Percentiles rank a stretch among this genome's conserved stretches.
These are phyloP conservation scores for Penstemon newberryi DNA, from an alignment of 257 asterid genomes.

Conservation along the genomic window DNA sequence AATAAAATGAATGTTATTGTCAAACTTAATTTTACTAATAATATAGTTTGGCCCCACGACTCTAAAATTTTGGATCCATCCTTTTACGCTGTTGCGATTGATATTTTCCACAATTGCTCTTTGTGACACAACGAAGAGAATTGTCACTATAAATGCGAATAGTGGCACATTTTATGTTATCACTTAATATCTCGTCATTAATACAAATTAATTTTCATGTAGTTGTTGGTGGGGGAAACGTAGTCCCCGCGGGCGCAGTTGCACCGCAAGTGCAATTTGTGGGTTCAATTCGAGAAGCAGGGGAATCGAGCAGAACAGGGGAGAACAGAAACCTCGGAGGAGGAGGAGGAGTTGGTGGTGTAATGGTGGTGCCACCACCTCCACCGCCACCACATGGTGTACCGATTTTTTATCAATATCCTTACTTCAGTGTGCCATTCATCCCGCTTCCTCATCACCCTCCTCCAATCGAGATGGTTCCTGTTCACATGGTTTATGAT, in stretches of 20 bases:
- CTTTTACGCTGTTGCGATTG: no score
- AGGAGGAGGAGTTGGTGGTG: not conserved
- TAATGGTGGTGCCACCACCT: not conserved
- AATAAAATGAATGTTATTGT: no score
- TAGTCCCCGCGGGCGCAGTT: not conserved
- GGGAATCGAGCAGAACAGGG: slow-evolving; percentile 28
- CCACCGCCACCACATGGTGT: not conserved
- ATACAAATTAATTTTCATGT: no score
- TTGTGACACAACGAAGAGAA: no score
- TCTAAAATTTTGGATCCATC: no score
- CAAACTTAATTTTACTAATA: no score
- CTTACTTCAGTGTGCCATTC: slow-evolving; percentile 17
- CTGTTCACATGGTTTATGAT: slow-evolving; percentile 29
- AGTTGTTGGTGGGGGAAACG: not conserved
- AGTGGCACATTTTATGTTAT: no score
- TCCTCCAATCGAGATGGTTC: slow-evolving; percentile 12
- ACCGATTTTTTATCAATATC: slow-evolving; percentile 9
- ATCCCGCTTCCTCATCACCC: slow-evolving; percentile 17
- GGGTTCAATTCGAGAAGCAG: slow-evolving; percentile 15
- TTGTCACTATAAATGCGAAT: no score
- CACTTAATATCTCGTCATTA: no score
- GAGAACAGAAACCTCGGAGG: slow-evolving; percentile 1
- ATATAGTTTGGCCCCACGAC: no score
- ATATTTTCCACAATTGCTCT: no score
- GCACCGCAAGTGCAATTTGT: not conserved